These are phyloP conservation scores for Ganoderma leucocontextum DNA, from an alignment of 1,284 basidiomycete species.

Conservation along the genomic window DNA sequence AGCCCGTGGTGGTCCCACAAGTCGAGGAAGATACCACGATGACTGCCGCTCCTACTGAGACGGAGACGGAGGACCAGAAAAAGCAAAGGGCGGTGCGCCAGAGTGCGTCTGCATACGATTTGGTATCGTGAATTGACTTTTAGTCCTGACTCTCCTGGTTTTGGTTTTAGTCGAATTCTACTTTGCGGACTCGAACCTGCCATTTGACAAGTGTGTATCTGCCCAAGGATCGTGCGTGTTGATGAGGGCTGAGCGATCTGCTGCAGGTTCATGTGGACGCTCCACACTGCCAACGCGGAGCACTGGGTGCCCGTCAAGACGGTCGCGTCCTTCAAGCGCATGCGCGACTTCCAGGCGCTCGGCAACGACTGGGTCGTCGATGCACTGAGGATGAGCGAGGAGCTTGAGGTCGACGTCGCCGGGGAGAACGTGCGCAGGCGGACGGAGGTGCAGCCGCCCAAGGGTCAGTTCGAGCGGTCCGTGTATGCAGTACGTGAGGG, in stretches of 20 bases:
- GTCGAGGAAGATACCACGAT: slow-evolving; percentile 20
- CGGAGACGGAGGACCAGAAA: slow-evolving; percentile 39
- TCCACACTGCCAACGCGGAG: slow-evolving; percentile 78
- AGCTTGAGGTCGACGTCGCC: slow-evolving; percentile 83
- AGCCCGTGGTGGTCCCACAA: slow-evolving; percentile 8
- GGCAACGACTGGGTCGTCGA: slow-evolving; percentile 74
- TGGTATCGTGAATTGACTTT: too few relatives aligned
- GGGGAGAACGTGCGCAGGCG: slow-evolving; percentile 78
- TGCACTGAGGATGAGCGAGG: slow-evolving; percentile 68
- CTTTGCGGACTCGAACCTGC: slow-evolving; percentile 96
- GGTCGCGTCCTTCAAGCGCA: slow-evolving; percentile 95
- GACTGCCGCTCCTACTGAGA: not conserved
- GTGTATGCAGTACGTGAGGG: slow-evolving; percentile 80
- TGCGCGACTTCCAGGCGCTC: slow-evolving; percentile 75
- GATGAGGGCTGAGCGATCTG: not conserved
- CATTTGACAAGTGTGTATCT: slow-evolving; percentile 84
- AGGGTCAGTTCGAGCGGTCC: slow-evolving; percentile 80
- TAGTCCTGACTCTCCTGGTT: not conserved
- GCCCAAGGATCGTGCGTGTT: too few relatives aligned
- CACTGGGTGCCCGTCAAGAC: slow-evolving; percentile 95
- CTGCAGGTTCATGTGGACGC: slow-evolving; percentile 92
- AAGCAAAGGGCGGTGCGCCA: slow-evolving; percentile 56
- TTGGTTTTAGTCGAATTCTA: slow-evolving; percentile 89
- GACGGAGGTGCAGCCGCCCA: slow-evolving; percentile 77
- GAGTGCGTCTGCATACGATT: slow-evolving; percentile 43